Evolutionary conservation across 2,329 filamentous ascomycete species (phyloP).

Genomic region (Blastomyces gilchristii): DNA sequence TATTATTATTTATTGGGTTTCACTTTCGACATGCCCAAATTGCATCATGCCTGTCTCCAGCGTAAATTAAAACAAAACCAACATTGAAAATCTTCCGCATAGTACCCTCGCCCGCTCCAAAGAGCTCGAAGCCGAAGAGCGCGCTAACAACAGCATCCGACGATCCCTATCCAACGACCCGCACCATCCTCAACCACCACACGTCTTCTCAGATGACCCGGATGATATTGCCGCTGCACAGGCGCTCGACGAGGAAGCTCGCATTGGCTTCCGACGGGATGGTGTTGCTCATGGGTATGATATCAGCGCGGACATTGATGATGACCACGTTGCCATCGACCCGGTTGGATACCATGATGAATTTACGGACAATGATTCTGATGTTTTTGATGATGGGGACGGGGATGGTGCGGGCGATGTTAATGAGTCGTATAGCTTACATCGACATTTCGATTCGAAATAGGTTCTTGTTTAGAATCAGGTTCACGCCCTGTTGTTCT

Average conservation of each 20-base stretch:
- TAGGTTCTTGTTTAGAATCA: slow-evolving; percentile 5
- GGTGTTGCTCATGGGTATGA: slow-evolving; percentile 24
- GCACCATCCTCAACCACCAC: slow-evolving; percentile 14
- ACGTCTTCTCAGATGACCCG: slow-evolving; percentile 28
- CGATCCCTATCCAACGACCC: slow-evolving; percentile 19
- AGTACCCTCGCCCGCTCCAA: slow-evolving; percentile 41
- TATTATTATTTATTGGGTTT: not conserved
- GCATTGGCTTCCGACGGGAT: slow-evolving; percentile 32
- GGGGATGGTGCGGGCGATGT: slow-evolving; percentile 24
- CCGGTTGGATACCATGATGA: slow-evolving; percentile 42
- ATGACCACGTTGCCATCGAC: slow-evolving; percentile 32
- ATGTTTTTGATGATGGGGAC: slow-evolving; percentile 37
- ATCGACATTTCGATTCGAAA: slow-evolving; percentile 25
- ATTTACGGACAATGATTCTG: slow-evolving; percentile 44
- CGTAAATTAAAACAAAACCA: not conserved
- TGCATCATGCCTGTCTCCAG: not conserved
- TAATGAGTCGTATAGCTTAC: slow-evolving; percentile 33
- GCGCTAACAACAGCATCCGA: slow-evolving; percentile 26
- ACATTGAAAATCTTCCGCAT: not conserved
- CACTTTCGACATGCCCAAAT: not conserved
- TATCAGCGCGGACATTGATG: slow-evolving; percentile 36
- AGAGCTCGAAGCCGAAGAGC: slow-evolving; percentile 40
- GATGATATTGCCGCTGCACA: slow-evolving; percentile 32
- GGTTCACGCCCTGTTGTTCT: not conserved
- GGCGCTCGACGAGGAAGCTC: slow-evolving; percentile 37